A percentile compares a stretch with the other conserved stretches of the same genome.
These are phyloP conservation scores for Pichia occidentalis DNA, from an alignment of 805 yeast genomes.

Conservation along the genomic window DNA sequence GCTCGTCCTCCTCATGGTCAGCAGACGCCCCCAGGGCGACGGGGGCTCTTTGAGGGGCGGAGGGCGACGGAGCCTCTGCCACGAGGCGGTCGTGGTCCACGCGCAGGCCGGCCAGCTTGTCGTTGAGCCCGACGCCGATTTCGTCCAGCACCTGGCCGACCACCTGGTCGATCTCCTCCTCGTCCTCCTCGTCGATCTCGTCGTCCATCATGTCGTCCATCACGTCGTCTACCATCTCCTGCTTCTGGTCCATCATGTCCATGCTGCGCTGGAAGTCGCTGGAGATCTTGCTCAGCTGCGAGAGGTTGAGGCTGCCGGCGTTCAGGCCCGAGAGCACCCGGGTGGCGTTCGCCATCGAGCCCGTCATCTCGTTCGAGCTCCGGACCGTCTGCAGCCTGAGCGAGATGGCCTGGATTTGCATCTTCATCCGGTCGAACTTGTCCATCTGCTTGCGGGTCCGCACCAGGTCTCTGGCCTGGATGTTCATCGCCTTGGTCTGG, in stretches of 20 bases:
- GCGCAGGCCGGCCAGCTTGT: conserved; percentile 31
- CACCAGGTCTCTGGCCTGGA: conserved; percentile 92
- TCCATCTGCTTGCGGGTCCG: conserved; percentile 78
- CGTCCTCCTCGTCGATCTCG: conserved; percentile 75
- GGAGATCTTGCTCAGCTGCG: conserved; percentile 80
- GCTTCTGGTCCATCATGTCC: conserved; percentile 97
- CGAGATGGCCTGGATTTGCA: conserved; percentile 92
- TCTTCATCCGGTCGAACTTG: conserved; percentile 89
- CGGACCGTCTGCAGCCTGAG: conserved; percentile 88
- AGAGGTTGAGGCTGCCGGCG: conserved; percentile 72
- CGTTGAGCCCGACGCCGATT: conserved; percentile 79
- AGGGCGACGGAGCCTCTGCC: no score
- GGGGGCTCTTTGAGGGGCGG: no score
- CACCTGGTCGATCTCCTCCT: conserved; percentile 82
- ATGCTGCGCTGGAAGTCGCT: conserved; percentile 93
- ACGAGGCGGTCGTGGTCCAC: no score
- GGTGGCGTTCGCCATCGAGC: conserved; percentile 92
- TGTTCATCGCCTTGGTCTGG: conserved; percentile 81
- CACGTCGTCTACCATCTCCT: conserved; percentile 98
- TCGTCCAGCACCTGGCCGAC: conserved; percentile 91
- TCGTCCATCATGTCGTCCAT: conserved; percentile 94
- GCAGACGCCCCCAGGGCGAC: conserved; percentile 15
- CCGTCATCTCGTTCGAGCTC: conserved; percentile 91
- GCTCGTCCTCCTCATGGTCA: conserved; percentile 62
- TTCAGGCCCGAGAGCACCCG: conserved; percentile 81